Conservation (phyloP, 1,284 basidiomycete genomes). For the Farysia itapuensis region DNA sequence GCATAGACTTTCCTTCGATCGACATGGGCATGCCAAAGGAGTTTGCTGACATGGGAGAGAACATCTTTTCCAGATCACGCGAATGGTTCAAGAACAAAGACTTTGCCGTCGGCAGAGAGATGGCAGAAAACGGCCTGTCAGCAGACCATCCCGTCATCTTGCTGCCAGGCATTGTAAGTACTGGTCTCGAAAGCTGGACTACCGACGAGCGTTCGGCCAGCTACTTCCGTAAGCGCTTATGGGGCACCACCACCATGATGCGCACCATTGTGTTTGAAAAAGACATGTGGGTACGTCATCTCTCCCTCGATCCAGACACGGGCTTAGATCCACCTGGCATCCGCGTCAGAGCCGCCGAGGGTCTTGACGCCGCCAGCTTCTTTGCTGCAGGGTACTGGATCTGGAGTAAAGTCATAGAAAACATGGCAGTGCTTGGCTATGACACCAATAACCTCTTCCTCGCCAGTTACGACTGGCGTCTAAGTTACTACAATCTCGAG, state of each 20-base stretch:
- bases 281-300: conserved; percentile 82
- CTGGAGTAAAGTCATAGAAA: conserved; percentile 78
- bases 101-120: conserved; percentile 47
- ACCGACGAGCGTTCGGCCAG: conserved; percentile 36
- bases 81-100: conserved; percentile 56
- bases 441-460: conserved; percentile 55
- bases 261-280: conserved; percentile 82
- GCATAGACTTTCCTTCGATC: conserved; percentile 40
- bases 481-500: conserved; percentile 87
- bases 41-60: conserved; percentile 50
- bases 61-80: conserved; percentile 41
- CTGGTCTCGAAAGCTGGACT: conserved; percentile 57
- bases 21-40: conserved; percentile 52
- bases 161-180: conserved; percentile 56
- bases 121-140: conserved; percentile 34
- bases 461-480: conserved; percentile 64
- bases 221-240: conserved; percentile 56
- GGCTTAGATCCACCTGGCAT: conserved; percentile 87
- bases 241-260: conserved; percentile 69
- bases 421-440: conserved; percentile 68
- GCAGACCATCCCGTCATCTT: conserved; percentile 56
- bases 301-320: conserved; percentile 84
- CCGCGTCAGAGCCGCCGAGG: conserved; percentile 88
- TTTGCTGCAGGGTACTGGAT: conserved; percentile 89
- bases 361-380: conserved; percentile 72